Percentiles rank a stretch among this genome's conserved stretches.
phyloP scores from a whole-genome alignment of 257 asterid species.

The Eustoma russellianum region DNA sequence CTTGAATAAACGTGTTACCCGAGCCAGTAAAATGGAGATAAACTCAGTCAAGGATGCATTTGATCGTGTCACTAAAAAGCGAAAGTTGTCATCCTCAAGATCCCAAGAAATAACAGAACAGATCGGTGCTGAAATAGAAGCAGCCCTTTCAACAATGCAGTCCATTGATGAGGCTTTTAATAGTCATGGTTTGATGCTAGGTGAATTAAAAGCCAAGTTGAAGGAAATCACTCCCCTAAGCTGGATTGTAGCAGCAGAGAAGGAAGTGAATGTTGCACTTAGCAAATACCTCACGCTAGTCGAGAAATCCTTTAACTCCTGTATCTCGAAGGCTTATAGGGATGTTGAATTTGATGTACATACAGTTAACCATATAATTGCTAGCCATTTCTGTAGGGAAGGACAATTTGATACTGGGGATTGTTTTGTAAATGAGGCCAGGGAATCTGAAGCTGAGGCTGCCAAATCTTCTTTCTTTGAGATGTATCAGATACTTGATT shows the following conservation, averaged over 20 bases:
- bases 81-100: slow-evolving; percentile 61
- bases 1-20: slow-evolving; percentile 9
- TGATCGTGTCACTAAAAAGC: slow-evolving; percentile 88
- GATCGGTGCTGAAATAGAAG: slow-evolving; percentile 65
- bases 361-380: slow-evolving; percentile 63
- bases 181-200: slow-evolving; percentile 40
- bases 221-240: slow-evolving; percentile 62
- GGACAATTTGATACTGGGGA: slow-evolving; percentile 84
- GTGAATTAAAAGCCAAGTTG: slow-evolving; percentile 59
- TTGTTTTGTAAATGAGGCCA: slow-evolving; percentile 44
- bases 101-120: slow-evolving; percentile 68
- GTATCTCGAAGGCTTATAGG: slow-evolving; percentile 80
- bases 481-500: slow-evolving; percentile 69
- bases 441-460: slow-evolving; percentile 43
- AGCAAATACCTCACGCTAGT: slow-evolving; percentile 77
- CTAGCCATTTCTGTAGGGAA: slow-evolving; percentile 76
- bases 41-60: slow-evolving; percentile 72
- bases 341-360: slow-evolving; percentile 60
- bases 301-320: slow-evolving; percentile 71
- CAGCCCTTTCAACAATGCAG: slow-evolving; percentile 51
- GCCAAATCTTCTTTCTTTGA: slow-evolving; percentile 52
- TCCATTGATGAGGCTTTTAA: slow-evolving; percentile 24
- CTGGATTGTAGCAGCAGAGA: slow-evolving; percentile 67
- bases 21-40: slow-evolving; percentile 56
- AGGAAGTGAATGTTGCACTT: slow-evolving; percentile 64